Evolutionary conservation across 352 stramenopile species (phyloP), one percentile per base, ranked within the genome.

Genomic region (Paralagenidium karlingii): DNA sequence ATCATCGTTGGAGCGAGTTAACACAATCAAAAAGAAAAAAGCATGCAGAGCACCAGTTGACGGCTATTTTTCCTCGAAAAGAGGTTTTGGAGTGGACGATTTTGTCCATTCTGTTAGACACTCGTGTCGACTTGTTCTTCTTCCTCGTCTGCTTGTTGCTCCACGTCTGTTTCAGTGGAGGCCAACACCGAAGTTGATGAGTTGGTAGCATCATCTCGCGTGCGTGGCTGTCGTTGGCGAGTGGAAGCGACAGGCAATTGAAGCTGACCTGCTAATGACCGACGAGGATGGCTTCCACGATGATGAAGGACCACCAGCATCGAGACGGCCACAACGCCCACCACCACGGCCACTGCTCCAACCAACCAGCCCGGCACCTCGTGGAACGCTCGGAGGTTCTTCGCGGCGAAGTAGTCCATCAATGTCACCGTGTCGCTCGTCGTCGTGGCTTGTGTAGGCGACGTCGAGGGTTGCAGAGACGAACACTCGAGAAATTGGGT

Each of bases 401-500:
- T 20, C 22, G 3, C 3, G 16, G 19, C 30, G 7, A 36, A 7
- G 3, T 36, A 22, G 16, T 16, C 30, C 22, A 22, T 3, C 3
- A 20, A 16, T 8, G 30, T 22, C 22, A 20, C 22, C 7, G 16
- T 36, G 30, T 22, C 22, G 3, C 3, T 36, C 30, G 22, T 7
- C 3, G 30, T 36, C 30, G 19, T 36, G 16, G 7, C 30, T 20
- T 36, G 19, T 16, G 8, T 22, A 7, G 22, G 22, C 30, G 30
- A 16, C 30, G 22, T 36, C 30, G 3, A 36, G 19, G 19, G 11
- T 40, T 15, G 34, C 31, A 16, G 22, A 40, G 22, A n/a, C 45
- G 34, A 25, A 24, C 57, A 67, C 24, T 63, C 47, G 3, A 51
- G 27, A 43, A 62, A 66, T 51, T 55, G 45, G 8, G 41, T 24